Percentiles rank a stretch among this genome's conserved stretches.
Conservation (phyloP, 768 basidiomycete genomes). For the Psilocybe azurescens region DNA sequence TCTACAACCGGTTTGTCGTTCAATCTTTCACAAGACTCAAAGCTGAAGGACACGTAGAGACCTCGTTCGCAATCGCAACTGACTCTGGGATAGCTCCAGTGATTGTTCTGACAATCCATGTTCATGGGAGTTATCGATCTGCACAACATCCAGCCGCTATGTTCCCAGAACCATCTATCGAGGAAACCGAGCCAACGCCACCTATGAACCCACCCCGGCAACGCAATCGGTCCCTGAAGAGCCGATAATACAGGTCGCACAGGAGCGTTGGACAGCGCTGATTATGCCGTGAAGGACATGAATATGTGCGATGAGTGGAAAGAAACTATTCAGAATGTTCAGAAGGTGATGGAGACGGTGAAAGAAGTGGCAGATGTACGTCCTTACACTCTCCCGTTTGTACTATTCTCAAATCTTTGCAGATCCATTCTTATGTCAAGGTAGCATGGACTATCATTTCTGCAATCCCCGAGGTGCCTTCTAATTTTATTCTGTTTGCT, state of each 20-base stretch:
- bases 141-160: too few species aligned
- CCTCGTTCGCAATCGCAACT: background rate
- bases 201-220: too few species aligned
- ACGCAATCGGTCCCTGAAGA: too few species aligned
- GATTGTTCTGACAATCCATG: background rate
- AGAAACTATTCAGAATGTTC: background rate
- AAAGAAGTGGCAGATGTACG: slow-evolving; percentile 1
- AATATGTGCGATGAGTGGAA: background rate
- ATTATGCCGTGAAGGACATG: background rate
- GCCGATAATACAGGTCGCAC: too few species aligned
- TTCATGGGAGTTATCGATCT: background rate
- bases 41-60: background rate
- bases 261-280: too few species aligned
- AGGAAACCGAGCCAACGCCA: background rate
- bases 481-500: background rate
- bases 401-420: background rate
- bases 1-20: background rate
- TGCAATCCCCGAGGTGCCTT: slow-evolving; percentile 1
- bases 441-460: slow-evolving; percentile 1
- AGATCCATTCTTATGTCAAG: slow-evolving; percentile 4
- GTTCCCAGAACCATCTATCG: too few species aligned
- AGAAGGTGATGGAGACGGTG: background rate
- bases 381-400: too few species aligned
- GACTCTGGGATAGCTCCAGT: background rate
- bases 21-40: background rate